Percentiles rank a stretch among this genome's conserved stretches.
These are phyloP conservation scores for Hawksworthiomyces lignivorus DNA, from an alignment of 2,329 filamentous ascomycete species.

Conservation along the genomic window DNA sequence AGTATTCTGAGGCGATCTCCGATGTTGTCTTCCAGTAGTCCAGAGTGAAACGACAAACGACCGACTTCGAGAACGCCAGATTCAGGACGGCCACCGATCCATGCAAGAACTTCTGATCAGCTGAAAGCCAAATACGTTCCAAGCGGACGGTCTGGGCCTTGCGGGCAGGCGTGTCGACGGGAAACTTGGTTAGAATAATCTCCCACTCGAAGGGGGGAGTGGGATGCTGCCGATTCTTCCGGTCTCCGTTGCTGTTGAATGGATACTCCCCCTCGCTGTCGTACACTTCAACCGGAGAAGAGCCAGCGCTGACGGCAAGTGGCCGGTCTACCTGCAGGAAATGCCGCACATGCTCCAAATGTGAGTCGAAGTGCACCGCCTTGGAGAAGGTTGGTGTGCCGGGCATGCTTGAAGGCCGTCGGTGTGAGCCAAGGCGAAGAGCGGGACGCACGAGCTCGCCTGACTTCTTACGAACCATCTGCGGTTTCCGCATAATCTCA, in stretches of 20 bases:
- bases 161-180: slow-evolving; percentile 55
- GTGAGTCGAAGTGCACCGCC: slow-evolving; percentile 96
- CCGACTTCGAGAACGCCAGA: slow-evolving; percentile 77
- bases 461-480: slow-evolving; percentile 96
- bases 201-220: slow-evolving; percentile 72
- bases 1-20: slow-evolving; percentile 84
- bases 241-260: slow-evolving; percentile 52
- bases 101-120: slow-evolving; percentile 78
- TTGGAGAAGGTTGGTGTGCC: slow-evolving; percentile 94
- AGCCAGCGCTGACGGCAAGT: slow-evolving; percentile 89
- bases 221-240: slow-evolving; percentile 23
- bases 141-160: slow-evolving; percentile 64
- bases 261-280: slow-evolving; percentile 87
- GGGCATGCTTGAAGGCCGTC: slow-evolving; percentile 91
- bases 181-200: slow-evolving; percentile 77
- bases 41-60: slow-evolving; percentile 89
- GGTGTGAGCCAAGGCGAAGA: slow-evolving; percentile 67
- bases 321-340: slow-evolving; percentile 92
- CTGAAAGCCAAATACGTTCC: slow-evolving; percentile 79
- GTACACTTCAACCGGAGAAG: slow-evolving; percentile 82
- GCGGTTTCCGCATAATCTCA: slow-evolving; percentile 68
- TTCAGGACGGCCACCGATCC: slow-evolving; percentile 83
- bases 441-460: slow-evolving; percentile 93
- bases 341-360: slow-evolving; percentile 91
- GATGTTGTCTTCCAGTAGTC: slow-evolving; percentile 99